Percentiles rank a stretch among this genome's conserved stretches.
Conservation (phyloP, 768 basidiomycete species). For the Amanita pallidorosea region DNA sequence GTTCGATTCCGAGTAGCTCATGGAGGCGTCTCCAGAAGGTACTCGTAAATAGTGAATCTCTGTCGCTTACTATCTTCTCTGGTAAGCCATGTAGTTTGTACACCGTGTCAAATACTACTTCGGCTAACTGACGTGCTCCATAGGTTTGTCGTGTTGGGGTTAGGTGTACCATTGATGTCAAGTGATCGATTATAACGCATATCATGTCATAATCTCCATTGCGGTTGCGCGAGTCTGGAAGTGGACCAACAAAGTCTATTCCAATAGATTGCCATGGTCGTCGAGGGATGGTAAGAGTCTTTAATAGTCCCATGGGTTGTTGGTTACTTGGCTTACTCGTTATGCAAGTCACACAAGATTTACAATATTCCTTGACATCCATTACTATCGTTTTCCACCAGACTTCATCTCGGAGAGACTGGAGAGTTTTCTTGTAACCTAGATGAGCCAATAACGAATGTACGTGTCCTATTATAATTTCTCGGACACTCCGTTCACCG, state of each 20-base stretch:
- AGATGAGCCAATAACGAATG: conserved; percentile 30
- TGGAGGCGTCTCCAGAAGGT: conserved; percentile 29
- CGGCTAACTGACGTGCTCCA: too few relatives aligned
- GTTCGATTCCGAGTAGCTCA: conserved; percentile 15
- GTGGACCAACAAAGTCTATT: conserved; percentile 16
- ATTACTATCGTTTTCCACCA: conserved; percentile 28
- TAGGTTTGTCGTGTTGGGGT: too few relatives aligned
- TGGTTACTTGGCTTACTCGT: conserved; percentile 15
- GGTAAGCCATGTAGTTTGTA: conserved; percentile 32
- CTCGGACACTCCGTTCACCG: conserved; percentile 12
- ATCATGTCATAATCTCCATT: conserved; percentile 16
- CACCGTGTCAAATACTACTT: too few relatives aligned
- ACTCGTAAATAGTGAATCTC: conserved; percentile 32
- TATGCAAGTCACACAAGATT: conserved; percentile 15
- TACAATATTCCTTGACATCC: conserved; percentile 18
- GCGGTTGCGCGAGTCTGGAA: too few relatives aligned
- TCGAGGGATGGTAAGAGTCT: conserved; percentile 14
- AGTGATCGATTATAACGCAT: conserved; percentile 17
- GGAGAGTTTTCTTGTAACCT: conserved; percentile 20
- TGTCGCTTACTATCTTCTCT: conserved; percentile 24
- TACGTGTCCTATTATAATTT: conserved; percentile 24
- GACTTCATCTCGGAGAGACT: conserved; percentile 20
- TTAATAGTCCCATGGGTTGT: conserved; percentile 15
- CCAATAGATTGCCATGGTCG: conserved; percentile 17
- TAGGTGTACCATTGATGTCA: conserved; percentile 15